Percentiles rank a stretch among this genome's conserved stretches.
Conservation (phyloP, 352 stramenopile genomes). For the Phytopythium oedochilum region DNA sequence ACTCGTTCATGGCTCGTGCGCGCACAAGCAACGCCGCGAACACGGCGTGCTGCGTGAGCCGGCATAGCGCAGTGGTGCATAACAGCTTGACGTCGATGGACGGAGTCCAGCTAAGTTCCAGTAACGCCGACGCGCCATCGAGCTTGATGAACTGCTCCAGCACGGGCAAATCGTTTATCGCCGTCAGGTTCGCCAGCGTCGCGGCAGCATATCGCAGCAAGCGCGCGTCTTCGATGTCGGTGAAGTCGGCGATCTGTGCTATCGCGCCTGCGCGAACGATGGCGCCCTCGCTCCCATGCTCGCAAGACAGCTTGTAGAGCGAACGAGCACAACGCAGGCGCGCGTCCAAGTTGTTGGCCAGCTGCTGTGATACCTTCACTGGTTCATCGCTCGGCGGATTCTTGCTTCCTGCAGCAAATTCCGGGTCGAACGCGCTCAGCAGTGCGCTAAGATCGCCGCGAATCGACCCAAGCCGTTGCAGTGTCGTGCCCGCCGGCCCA, state of each 20-base stretch:
- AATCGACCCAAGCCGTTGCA: constrained; percentile 32
- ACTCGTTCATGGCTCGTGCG: constrained; percentile 45
- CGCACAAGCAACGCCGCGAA: constrained; percentile 37
- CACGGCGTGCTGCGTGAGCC: constrained; percentile 31
- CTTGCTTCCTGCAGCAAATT: constrained; percentile 3
- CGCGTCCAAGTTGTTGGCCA: constrained; percentile 42
- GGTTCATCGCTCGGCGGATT: background rate
- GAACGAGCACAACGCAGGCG: constrained; percentile 64
- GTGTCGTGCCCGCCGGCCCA: background rate
- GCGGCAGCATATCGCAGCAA: constrained; percentile 59
- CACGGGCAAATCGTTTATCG: background rate
- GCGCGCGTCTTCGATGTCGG: constrained; percentile 49
- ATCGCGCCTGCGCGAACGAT: constrained; percentile 69
- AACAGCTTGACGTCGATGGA: constrained; percentile 65
- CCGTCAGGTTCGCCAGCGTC: constrained; percentile 59
- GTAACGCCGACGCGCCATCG: constrained; percentile 50
- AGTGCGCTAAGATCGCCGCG: constrained; percentile 27
- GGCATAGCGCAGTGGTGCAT: constrained; percentile 58
- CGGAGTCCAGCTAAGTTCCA: constrained; percentile 68
- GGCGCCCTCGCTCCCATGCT: constrained; percentile 37
- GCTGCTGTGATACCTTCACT: background rate
- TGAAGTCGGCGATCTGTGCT: constrained; percentile 63
- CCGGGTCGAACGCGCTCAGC: constrained; percentile 12
- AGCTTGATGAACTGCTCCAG: constrained; percentile 49
- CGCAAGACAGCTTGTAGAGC: constrained; percentile 78